phyloP scores from a whole-genome alignment of 768 basidiomycete species.

The Tricholoma furcatifolium region DNA sequence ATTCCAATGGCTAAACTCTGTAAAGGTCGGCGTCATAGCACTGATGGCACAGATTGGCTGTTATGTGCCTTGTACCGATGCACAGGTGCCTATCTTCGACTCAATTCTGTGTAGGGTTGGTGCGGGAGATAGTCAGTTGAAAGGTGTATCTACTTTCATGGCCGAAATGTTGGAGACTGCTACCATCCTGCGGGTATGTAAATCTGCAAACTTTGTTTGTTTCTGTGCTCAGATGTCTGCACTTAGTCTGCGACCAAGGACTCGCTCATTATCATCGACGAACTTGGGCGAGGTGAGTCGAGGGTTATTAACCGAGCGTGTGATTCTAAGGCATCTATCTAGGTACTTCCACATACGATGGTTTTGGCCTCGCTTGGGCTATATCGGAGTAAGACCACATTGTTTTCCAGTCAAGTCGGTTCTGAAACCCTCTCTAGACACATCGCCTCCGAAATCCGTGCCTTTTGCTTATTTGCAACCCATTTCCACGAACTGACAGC shows the following conservation, averaged over 20 bases:
- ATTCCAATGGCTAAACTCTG: background rate
- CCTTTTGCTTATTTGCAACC: slow-evolving; percentile 95
- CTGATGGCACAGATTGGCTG: slow-evolving; percentile 96
- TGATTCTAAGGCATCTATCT: background rate
- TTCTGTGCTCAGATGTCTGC: background rate
- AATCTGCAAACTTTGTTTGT: background rate
- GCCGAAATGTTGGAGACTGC: slow-evolving; percentile 99
- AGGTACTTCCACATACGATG: slow-evolving; percentile 97
- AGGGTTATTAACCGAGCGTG: background rate
- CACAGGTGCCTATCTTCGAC: slow-evolving; percentile 89
- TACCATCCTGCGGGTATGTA: slow-evolving; percentile 78
- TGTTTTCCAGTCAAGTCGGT: background rate
- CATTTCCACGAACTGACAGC: slow-evolving; percentile 98
- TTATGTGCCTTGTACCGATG: slow-evolving; percentile 91
- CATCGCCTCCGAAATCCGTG: slow-evolving; percentile 88
- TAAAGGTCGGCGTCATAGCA: slow-evolving; percentile 85
- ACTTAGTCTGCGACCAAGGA: slow-evolving; percentile 84
- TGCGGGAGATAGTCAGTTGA: slow-evolving; percentile 95
- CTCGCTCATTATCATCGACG: slow-evolving; percentile 96
- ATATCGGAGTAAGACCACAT: slow-evolving; percentile 80
- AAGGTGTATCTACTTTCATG: slow-evolving; percentile 99
- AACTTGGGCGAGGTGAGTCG: slow-evolving; percentile 78
- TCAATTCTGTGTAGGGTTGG: slow-evolving; percentile 95
- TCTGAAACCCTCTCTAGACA: slow-evolving; percentile 49
- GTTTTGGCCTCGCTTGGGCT: slow-evolving; percentile 97